Evolutionary conservation across 352 stramenopile genomes (phyloP), one percentile per base, ranked within the genome.

Genomic region (Phytophthora brassicae): DNA sequence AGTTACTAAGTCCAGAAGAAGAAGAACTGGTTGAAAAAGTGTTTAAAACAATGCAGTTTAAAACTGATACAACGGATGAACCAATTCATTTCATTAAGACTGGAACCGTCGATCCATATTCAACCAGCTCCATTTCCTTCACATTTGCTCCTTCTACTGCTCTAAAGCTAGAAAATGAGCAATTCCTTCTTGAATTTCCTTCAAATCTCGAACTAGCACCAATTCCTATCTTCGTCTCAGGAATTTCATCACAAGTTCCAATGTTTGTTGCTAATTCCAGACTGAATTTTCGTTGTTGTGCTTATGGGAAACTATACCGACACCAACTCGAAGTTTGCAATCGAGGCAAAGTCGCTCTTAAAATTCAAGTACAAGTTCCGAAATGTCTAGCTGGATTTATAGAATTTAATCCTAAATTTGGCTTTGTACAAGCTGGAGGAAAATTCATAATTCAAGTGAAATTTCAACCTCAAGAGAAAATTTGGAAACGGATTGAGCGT

Each of bases 241-340:
- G 43, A 0, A 45, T 79, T 13, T 58, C 56, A 1, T 76, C 69
- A 0, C 64, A 79, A 28, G 77, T 88, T 4, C 81, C 77, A 0
- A 68, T 89, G 14, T 89, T 78, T 41, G 68, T 78, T 11, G 46
- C 65, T 0, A 24, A 42, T 2, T 31, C 43, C 2, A 45, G 75
- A 8, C 66, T 97, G 2, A 75, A 97, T 61, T 79, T 97, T 16
- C 73, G 74, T 23, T 97, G 91, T 54, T 96, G 85, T 45, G 81
- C 94, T 1, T 89, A 89, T 44, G 83, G 78, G 5, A 96, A 96
- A 42, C 75, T 97, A 4, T 97, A 97, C 60, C 82, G 90, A 0
- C 76, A 85, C 6, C 81, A 93, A 41, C 50, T 97, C 3, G 36
- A 82, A 1, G 51, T 97, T 2, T 81, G 77, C 42, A 98, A 98